Evolutionary conservation across 768 basidiomycete species (phyloP).

Genomic region (Asterophora lycoperdoides): DNA sequence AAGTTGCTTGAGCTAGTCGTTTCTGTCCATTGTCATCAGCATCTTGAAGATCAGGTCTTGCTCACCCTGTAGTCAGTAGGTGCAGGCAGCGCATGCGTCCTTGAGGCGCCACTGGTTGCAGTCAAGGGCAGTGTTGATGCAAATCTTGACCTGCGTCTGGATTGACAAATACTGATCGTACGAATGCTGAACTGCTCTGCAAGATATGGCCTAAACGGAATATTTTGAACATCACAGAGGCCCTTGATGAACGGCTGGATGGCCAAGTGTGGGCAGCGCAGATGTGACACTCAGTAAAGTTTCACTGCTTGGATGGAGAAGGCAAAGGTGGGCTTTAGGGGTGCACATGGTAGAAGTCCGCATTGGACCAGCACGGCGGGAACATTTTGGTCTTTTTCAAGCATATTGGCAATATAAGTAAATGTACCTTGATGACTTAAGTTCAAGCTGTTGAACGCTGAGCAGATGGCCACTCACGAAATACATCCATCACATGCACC

Average conservation of each 20-base stretch:
- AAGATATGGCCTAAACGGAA: slow-evolving; percentile 16
- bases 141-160: slow-evolving; percentile 1
- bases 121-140: slow-evolving; percentile 18
- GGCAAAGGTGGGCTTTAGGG: slow-evolving; percentile 16
- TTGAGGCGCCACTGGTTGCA: slow-evolving; percentile 23
- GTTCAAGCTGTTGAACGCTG: too few relatives aligned
- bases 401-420: too few relatives aligned
- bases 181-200: slow-evolving; percentile 21
- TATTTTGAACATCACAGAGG: too few relatives aligned
- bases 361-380: slow-evolving; percentile 16
- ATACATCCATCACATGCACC: too few relatives aligned
- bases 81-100: slow-evolving; percentile 26
- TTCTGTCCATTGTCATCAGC: slow-evolving; percentile 24
- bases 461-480: too few relatives aligned
- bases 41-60: slow-evolving; percentile 15
- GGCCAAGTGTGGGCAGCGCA: slow-evolving; percentile 22
- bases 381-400: too few relatives aligned
- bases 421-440: too few relatives aligned
- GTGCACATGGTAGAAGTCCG: slow-evolving; percentile 24
- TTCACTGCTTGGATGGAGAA: slow-evolving; percentile 21
- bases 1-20: slow-evolving; percentile 25
- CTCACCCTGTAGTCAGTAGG: too few relatives aligned
- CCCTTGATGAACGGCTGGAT: too few relatives aligned
- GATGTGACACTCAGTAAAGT: slow-evolving; percentile 16
- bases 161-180: slow-evolving; percentile 25